Base-by-base conservation (phyloP, 2,329 filamentous ascomycete genomes). In the Microdochium paspali region DNA sequence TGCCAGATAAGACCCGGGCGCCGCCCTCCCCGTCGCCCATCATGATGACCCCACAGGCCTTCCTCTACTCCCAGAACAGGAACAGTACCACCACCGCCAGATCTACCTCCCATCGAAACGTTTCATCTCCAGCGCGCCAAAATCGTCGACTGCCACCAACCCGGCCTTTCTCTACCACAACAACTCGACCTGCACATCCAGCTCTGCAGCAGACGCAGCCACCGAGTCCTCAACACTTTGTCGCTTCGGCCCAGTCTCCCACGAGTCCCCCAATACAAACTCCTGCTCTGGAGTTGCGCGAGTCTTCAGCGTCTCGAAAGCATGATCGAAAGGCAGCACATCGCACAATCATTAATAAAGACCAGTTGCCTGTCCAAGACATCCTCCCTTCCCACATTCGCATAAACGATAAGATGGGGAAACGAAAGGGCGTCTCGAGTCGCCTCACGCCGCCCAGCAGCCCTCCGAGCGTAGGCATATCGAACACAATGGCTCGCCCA, bases 401-500 rank as follows among this genome's bases (percentile, higher is more conserved):
- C 35, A 40, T 40, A 40, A 20, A 40, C 35, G 35, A 15, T 20
- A 40, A 5, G n/a, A 40, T 40, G 35, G 35, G 35, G 13, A 40
- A 40, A 40, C 35, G 35, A 40, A 40, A 40, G 35, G 35, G 18
- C 18, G 35, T 21, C 15, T 40, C 35, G 7, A 40, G 35, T 21
- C 35, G 35, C 18, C 15, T 40, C 6, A 40, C 35, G 12, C 35
- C 35, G 12, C 35, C 35, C 35, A 40, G 53, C 30, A 61, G 54
- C 35, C 54, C 56, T 32, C 55, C 61, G 24, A 58, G 56, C 45
- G 53, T 61, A 5, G 61, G 62, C 13, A 61, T 62, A 49, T 58
- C 58, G n/a, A 56, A 50, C 45, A 54, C 53, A 28, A 51, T 61
- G 46, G 55, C 61, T 26, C 64, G 64, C 47, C 64, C 68, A 42